phyloP scores from a whole-genome alignment of 148 eudicot genomes.

The Diospyros kaki region DNA sequence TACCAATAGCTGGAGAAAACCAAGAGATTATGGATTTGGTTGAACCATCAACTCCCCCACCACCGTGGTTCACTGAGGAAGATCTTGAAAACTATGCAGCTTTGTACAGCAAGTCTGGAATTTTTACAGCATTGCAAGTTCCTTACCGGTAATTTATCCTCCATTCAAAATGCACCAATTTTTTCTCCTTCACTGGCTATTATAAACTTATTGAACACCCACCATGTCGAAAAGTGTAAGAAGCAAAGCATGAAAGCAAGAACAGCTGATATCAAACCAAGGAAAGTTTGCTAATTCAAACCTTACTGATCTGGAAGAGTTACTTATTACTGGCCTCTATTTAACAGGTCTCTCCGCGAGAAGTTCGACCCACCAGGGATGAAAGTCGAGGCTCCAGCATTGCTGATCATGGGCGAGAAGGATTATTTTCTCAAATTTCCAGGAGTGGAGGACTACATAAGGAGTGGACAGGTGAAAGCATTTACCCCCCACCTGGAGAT shows the following conservation, averaged over 20 bases:
- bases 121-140: constrained; percentile 49
- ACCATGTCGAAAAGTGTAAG: too few relatives aligned
- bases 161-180: background rate
- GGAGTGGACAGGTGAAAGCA: constrained; percentile 22
- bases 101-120: constrained; percentile 56
- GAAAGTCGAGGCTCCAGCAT: constrained; percentile 14
- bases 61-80: constrained; percentile 58
- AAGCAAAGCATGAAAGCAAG: too few relatives aligned
- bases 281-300: too few relatives aligned
- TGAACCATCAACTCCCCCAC: constrained; percentile 42
- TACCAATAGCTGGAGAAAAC: constrained; percentile 50
- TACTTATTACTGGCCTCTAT: background rate
- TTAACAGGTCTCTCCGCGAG: constrained; percentile 18
- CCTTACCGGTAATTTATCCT: constrained; percentile 49
- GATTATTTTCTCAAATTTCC: constrained; percentile 30
- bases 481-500: constrained; percentile 29
- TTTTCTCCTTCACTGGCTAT: too few relatives aligned
- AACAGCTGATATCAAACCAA: too few relatives aligned
- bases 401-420: constrained; percentile 38
- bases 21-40: constrained; percentile 75
- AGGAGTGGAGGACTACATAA: constrained; percentile 31
- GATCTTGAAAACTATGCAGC: constrained; percentile 51
- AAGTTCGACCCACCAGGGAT: constrained; percentile 19
- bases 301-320: too few relatives aligned
- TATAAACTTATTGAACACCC: too few relatives aligned